Percentiles rank a stretch among this genome's conserved stretches.
phyloP scores from a whole-genome alignment of 306 rosid genomes.

The Sophora flavescens region DNA sequence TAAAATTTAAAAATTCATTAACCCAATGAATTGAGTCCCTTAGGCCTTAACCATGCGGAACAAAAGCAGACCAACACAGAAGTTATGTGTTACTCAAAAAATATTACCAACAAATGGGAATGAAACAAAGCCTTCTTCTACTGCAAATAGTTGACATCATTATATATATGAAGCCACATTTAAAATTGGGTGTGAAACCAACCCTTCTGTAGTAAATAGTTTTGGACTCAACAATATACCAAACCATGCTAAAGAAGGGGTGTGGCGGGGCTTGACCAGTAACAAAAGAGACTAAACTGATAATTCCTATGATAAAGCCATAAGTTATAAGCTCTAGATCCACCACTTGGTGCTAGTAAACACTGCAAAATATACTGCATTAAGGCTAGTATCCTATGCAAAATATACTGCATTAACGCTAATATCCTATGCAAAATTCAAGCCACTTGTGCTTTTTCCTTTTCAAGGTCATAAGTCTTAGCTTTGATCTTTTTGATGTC shows the following conservation, averaged over 20 bases:
- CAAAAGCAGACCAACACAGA: not conserved
- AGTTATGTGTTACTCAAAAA: not conserved
- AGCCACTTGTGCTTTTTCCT: slow-evolving; percentile 11
- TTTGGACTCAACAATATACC: slow-evolving; percentile 20
- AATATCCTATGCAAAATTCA: slow-evolving; percentile 12
- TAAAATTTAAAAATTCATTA: no score
- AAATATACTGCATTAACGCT: slow-evolving; percentile 11
- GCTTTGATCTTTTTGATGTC: slow-evolving; percentile 23
- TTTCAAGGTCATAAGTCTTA: slow-evolving; percentile 23
- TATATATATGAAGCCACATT: not conserved
- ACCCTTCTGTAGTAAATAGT: slow-evolving; percentile 16
- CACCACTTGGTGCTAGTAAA: slow-evolving; percentile 25
- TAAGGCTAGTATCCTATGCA: slow-evolving; percentile 23
- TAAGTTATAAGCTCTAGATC: not conserved
- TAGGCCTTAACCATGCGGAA: not conserved
- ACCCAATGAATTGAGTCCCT: not conserved
- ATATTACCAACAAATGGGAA: slow-evolving; percentile 10
- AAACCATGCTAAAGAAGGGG: slow-evolving; percentile 1
- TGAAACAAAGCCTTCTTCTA: not conserved
- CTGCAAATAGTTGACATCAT: not conserved
- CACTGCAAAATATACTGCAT: slow-evolving; percentile 39
- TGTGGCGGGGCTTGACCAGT: not conserved
- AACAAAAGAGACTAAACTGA: no score
- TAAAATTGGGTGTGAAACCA: slow-evolving; percentile 3
- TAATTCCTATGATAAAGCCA: no score